Evolutionary conservation across 495 filamentous ascomycete genomes (phyloP), one percentile per base, ranked within the genome.

Genomic region (Daldinia loculata): DNA sequence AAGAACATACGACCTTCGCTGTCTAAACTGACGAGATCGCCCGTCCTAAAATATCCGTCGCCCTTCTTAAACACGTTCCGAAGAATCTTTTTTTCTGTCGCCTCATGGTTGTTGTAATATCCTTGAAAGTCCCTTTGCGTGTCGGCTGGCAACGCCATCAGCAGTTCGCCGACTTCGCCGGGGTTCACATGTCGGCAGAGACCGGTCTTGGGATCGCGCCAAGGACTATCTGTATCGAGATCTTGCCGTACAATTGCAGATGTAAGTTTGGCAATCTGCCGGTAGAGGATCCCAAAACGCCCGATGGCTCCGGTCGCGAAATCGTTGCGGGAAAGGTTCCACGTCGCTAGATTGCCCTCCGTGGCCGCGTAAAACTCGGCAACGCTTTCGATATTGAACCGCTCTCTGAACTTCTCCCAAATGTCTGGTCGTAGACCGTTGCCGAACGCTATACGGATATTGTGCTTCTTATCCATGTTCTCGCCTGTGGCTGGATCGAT

Each of bases 341-440:
- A 97, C 0, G 87, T 83, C 4, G 84, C 93, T 2, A 84, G 81
- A 12, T 86, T 84, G 12, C 91, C 93, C 78, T 99, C 95, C 0
- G 95, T 98, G 0, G 94, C 87, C 26, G 89, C 89, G 77, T 98
- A 99, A 80, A 99, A 97, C 77, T 99, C 95, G 55, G 84, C 89
- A 62, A 99, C 88, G 0, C 87, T 89, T 9, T 89, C 82, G 63
- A 99, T 91, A 38, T 87, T 89, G 79, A 97, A 99, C 56, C 95
- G 93, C 38, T 91, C 84, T 77, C 94, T 93, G 81, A 99, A 95
- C 2, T 81, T 81, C 15, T 91, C 86, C 95, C 95, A 99, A 32
- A 98, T 89, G 74, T 99, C 95, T 0, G 95, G 94, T 0, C 95
- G 89, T 26, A 99, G 81, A 15, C 95, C 95, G 73, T 99, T 99